Conservation (phyloP, 2,329 filamentous ascomycete genomes). For the Paracamarosporium sp. region DNA sequence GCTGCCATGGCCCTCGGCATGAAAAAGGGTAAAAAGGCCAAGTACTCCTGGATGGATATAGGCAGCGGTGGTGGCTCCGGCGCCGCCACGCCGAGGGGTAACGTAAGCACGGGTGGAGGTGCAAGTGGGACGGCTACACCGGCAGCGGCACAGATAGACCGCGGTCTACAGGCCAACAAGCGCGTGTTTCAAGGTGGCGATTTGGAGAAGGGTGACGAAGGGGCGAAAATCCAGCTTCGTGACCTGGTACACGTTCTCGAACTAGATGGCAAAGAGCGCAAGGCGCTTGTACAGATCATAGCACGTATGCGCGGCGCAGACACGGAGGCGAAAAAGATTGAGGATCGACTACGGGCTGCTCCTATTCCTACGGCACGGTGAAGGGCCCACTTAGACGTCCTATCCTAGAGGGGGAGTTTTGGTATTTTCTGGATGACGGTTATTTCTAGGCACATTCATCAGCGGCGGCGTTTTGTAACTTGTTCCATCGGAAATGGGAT, state of each 20-base stretch:
- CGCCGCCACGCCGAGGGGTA: slow-evolving; percentile 39
- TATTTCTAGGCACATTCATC: not conserved
- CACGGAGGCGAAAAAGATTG: slow-evolving; percentile 28
- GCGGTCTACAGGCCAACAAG: slow-evolving; percentile 62
- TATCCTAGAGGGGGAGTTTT: not conserved
- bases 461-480: slow-evolving; percentile 6
- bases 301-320: slow-evolving; percentile 40
- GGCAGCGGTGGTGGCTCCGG: slow-evolving; percentile 54
- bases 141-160: slow-evolving; percentile 27
- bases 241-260: slow-evolving; percentile 84
- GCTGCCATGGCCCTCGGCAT: slow-evolving; percentile 73
- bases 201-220: slow-evolving; percentile 78
- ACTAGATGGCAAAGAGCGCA: slow-evolving; percentile 73
- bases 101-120: slow-evolving; percentile 26
- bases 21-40: slow-evolving; percentile 65
- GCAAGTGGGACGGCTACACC: slow-evolving; percentile 36
- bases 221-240: slow-evolving; percentile 80
- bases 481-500: not conserved
- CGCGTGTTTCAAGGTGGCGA: slow-evolving; percentile 56
- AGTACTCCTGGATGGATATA: slow-evolving; percentile 76
- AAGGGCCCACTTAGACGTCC: not conserved
- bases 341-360: slow-evolving; percentile 4
- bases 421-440: not conserved
- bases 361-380: slow-evolving; percentile 1
- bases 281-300: slow-evolving; percentile 50